Conservation (phyloP, 2,329 filamentous ascomycete species). For the Colletotrichum destructivum region DNA sequence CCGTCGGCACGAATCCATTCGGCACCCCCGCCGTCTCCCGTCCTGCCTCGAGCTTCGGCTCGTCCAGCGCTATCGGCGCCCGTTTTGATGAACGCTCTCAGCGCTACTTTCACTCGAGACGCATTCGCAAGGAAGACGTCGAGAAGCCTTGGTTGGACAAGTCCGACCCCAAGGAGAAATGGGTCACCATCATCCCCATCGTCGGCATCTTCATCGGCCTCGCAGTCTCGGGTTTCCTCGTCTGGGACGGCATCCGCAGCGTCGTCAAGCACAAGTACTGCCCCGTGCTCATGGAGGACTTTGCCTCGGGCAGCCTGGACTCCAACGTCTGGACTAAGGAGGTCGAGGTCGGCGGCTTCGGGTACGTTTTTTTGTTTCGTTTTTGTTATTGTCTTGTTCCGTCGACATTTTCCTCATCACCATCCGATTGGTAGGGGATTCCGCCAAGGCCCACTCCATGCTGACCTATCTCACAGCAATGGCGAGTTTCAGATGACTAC, state of each 20-base stretch:
- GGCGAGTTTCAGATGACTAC: conserved; percentile 88
- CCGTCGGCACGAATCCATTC: conserved; percentile 60
- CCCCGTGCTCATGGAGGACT: conserved; percentile 76
- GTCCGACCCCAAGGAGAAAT: conserved; percentile 85
- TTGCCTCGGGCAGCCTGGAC: conserved; percentile 69
- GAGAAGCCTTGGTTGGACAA: conserved; percentile 85
- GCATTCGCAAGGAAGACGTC: conserved; percentile 79
- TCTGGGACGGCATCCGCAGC: conserved; percentile 81
- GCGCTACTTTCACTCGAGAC: conserved; percentile 81
- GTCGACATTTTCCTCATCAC: too few species aligned
- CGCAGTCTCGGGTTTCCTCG: conserved; percentile 76
- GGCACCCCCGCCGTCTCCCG: conserved; percentile 61
- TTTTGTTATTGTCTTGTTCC: too few species aligned
- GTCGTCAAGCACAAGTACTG: conserved; percentile 85
- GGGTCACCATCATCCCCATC: conserved; percentile 85
- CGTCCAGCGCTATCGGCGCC: conserved; percentile 57
- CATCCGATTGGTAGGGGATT: too few species aligned
- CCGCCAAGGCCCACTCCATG: not conserved
- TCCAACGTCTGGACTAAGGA: conserved; percentile 80
- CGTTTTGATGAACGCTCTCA: conserved; percentile 57
- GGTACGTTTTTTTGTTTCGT: conserved; percentile 66
- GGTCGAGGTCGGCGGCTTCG: conserved; percentile 81
- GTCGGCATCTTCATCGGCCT: conserved; percentile 80
- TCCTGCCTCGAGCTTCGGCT: conserved; percentile 63
- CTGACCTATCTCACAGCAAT: conserved; percentile 66